Percentiles rank a stretch among this genome's conserved stretches.
These are phyloP conservation scores for Saccharomyces hybrid DNA, from an alignment of 1,139 yeast species.

Conservation along the genomic window DNA sequence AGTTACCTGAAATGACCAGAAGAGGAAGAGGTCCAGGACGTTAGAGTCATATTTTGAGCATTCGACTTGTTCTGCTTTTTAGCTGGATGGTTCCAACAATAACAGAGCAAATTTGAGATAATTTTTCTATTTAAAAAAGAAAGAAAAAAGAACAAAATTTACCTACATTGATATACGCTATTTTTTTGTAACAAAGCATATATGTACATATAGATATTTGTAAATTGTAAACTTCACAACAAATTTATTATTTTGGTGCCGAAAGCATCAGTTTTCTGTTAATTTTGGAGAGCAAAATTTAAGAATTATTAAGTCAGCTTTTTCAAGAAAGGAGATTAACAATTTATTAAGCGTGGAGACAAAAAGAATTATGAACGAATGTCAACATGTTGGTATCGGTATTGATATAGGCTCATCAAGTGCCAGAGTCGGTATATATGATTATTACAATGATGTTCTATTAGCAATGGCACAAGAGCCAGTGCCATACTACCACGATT, in stretches of 20 bases:
- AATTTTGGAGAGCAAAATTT: neutral
- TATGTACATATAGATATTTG: neutral
- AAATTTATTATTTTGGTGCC: neutral
- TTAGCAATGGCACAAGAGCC: slow-evolving; percentile 14
- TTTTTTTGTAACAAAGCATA: neutral
- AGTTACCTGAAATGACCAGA: slow-evolving; percentile 74
- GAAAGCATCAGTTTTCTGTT: neutral
- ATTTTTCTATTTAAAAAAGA: neutral
- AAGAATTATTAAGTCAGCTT: neutral
- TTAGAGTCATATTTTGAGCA: slow-evolving; percentile 1
- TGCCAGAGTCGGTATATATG: slow-evolving; percentile 35
- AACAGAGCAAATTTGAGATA: neutral
- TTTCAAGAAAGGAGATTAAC: neutral
- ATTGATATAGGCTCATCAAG: slow-evolving; percentile 51
- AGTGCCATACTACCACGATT: slow-evolving; percentile 22
- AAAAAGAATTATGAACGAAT: neutral
- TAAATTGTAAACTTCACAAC: neutral
- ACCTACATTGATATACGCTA: neutral
- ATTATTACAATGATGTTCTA: slow-evolving; percentile 14
- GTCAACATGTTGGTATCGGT: slow-evolving; percentile 32
- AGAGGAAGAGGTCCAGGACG: slow-evolving; percentile 43
- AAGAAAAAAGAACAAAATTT: neutral
- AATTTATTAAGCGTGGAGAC: neutral
- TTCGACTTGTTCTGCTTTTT: neutral
- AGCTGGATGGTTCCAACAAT: neutral